phyloP scores from a whole-genome alignment of 176 grass and related monocot genomes.

The Eleusine indica region DNA sequence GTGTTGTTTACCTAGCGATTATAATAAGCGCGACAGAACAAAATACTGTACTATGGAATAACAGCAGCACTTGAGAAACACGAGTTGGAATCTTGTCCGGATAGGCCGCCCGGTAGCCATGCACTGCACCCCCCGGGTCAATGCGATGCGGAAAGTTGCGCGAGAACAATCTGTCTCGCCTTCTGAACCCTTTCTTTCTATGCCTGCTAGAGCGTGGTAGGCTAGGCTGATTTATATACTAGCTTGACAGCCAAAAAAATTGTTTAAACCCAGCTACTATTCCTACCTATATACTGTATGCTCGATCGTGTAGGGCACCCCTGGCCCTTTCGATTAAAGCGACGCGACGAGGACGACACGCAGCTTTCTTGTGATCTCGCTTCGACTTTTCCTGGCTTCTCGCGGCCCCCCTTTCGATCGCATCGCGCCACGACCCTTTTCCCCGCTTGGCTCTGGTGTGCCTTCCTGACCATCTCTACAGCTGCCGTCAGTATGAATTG shows the following conservation, averaged over 20 bases:
- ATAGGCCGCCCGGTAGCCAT: slow-evolving; percentile 6
- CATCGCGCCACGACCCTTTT: not conserved
- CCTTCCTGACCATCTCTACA: not conserved
- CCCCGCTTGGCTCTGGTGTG: not conserved
- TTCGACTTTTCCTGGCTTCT: not conserved
- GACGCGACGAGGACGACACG: not conserved
- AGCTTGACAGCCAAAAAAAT: not conserved
- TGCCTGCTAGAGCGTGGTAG: not conserved
- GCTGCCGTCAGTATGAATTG: not conserved
- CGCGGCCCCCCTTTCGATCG: no score
- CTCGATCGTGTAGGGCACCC: not conserved
- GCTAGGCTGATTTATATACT: no score
- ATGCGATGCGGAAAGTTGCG: slow-evolving; percentile 4
- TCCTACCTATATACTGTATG: not conserved
- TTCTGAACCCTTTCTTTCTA: not conserved
- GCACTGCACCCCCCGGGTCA: not conserved
- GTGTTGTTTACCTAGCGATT: not conserved
- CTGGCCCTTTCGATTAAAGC: slow-evolving; percentile 15
- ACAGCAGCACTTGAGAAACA: slow-evolving; percentile 11
- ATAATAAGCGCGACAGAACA: not conserved
- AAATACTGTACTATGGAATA: slow-evolving; percentile 1
- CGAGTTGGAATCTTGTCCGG: slow-evolving; percentile 28
- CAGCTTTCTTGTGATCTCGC: slow-evolving; percentile 45
- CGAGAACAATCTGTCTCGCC: slow-evolving; percentile 34
- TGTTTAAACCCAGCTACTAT: not conserved